Conservation (phyloP, 202 grass and related monocot genomes). For the Setaria viridis region DNA sequence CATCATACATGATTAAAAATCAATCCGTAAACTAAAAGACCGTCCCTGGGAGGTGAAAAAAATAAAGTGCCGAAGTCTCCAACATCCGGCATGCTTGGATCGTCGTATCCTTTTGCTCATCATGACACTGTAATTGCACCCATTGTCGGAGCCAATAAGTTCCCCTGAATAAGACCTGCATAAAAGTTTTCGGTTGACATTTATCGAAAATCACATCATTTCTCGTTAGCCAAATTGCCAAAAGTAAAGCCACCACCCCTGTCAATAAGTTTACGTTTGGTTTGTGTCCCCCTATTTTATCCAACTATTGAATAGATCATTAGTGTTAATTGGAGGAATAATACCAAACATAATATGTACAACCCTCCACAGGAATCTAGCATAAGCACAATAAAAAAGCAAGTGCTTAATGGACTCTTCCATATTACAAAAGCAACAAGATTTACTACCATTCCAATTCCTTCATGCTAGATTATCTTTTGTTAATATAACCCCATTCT, state of each 20-base stretch:
- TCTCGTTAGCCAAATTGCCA: neutral
- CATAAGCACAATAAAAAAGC: neutral
- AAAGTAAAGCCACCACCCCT: neutral
- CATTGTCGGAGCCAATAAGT: too few species aligned
- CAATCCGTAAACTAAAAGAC: neutral
- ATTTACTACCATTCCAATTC: neutral
- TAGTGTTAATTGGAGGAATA: neutral
- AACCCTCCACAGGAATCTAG: neutral
- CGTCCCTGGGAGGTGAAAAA: neutral
- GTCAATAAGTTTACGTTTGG: neutral
- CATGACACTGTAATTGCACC: too few species aligned
- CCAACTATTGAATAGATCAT: neutral
- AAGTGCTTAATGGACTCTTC: neutral
- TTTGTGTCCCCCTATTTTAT: neutral
- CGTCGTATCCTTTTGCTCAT: neutral
- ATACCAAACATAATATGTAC: neutral
- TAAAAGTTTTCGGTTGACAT: neutral
- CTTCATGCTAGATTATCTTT: neutral
- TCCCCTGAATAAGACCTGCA: neutral
- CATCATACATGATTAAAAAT: neutral
- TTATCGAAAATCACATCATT: neutral
- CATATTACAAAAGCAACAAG: neutral
- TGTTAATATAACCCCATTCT: neutral
- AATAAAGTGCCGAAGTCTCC: neutral
- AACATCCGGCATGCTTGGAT: neutral